A percentile compares a stretch with the other conserved stretches of the same genome.
Evolutionary conservation across 2,329 filamentous ascomycete species (phyloP).

Genomic region (Dothideomycetes sp.): DNA sequence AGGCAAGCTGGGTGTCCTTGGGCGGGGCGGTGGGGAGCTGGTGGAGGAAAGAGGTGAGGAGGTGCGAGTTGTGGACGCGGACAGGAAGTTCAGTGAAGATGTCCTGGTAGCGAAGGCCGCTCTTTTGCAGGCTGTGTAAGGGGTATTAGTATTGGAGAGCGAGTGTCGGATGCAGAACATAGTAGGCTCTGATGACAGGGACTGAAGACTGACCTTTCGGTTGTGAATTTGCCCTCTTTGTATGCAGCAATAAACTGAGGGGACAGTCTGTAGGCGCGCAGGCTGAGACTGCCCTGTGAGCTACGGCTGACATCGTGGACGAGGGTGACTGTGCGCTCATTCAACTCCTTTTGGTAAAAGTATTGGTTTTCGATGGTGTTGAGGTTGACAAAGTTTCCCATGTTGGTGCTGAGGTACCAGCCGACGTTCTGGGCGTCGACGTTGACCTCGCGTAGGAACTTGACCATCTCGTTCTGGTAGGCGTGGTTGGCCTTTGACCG

Average conservation of each 20-base stretch:
- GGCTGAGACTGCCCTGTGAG: conserved; percentile 78
- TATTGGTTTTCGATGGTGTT: conserved; percentile 97
- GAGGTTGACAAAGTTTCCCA: conserved; percentile 95
- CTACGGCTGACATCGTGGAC: conserved; percentile 95
- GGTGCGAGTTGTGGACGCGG: conserved; percentile 89
- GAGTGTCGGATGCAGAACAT: too few relatives aligned
- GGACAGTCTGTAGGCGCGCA: conserved; percentile 88
- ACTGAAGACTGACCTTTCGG: conserved; percentile 76
- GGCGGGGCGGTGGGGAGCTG: conserved; percentile 65
- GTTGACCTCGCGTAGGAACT: conserved; percentile 91
- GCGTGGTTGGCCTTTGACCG: conserved; percentile 78
- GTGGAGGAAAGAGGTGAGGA: conserved; percentile 89
- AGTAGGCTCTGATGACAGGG: too few relatives aligned
- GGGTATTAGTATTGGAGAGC: conserved; percentile 15
- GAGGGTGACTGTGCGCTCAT: conserved; percentile 76
- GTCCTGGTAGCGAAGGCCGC: conserved; percentile 85
- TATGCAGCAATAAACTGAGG: conserved; percentile 77
- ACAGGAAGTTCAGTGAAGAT: conserved; percentile 86
- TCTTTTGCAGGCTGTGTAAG: conserved; percentile 70
- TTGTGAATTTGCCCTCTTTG: conserved; percentile 96
- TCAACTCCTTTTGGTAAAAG: conserved; percentile 87
- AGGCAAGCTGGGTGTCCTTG: conserved; percentile 50
- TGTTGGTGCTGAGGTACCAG: conserved; percentile 97
- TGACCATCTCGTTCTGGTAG: conserved; percentile 96
- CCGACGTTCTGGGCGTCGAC: conserved; percentile 96